Conservation (phyloP, 1,284 basidiomycete genomes). For the Sporisorium exsertum region DNA sequence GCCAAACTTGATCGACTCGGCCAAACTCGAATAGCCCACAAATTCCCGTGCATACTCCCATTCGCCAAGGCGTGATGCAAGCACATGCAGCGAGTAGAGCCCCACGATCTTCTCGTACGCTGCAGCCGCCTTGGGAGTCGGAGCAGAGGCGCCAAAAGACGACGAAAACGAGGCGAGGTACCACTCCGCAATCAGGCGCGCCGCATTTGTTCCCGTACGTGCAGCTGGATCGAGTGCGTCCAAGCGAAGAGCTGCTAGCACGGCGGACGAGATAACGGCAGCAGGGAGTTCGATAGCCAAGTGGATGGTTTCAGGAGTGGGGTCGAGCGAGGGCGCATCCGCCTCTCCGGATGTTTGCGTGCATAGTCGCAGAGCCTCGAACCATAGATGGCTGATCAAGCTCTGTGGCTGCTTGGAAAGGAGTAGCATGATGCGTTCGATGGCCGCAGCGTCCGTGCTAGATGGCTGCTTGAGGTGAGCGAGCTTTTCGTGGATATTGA, state of each 20-base stretch:
- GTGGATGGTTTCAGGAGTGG: constrained; percentile 37
- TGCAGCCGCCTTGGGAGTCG: constrained; percentile 32
- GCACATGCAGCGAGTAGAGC: constrained; percentile 56
- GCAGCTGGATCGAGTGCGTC: constrained; percentile 28
- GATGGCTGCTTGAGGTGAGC: constrained; percentile 21
- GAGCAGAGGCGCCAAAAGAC: constrained; percentile 24
- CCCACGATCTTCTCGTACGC: constrained; percentile 56
- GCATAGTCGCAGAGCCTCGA: constrained; percentile 45
- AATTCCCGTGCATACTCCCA: constrained; percentile 61
- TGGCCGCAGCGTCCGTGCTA: constrained; percentile 9
- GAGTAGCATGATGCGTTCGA: constrained; percentile 30
- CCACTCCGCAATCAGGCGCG: constrained; percentile 56
- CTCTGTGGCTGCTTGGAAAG: constrained; percentile 41
- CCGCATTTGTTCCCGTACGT: constrained; percentile 40
- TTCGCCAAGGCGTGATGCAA: constrained; percentile 50
- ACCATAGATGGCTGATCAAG: constrained; percentile 54
- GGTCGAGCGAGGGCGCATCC: constrained; percentile 44
- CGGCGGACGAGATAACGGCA: constrained; percentile 49
- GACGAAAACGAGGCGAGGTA: constrained; percentile 51
- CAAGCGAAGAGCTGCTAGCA: constrained; percentile 53
- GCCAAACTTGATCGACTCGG: constrained; percentile 39
- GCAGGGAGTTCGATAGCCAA: constrained; percentile 48
- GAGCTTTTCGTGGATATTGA: constrained; percentile 23
- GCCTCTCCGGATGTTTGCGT: constrained; percentile 27
- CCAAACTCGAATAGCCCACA: constrained; percentile 53